These are phyloP conservation scores for Drechslerella coelobrocha DNA, from an alignment of 2,329 filamentous ascomycete genomes.

Conservation along the genomic window DNA sequence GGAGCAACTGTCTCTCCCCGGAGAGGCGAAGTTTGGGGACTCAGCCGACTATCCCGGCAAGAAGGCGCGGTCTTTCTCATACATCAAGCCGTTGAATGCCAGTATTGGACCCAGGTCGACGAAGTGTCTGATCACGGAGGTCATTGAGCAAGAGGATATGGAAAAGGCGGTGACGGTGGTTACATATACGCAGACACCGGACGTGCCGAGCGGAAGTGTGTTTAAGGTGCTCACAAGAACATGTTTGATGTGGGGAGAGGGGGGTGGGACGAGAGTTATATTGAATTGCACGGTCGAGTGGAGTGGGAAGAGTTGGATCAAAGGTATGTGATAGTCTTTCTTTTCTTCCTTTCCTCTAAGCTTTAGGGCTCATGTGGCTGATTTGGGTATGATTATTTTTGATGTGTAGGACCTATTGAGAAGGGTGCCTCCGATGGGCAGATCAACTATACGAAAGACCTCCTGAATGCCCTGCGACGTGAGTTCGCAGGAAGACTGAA, in stretches of 20 bases:
- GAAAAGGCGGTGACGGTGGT: constrained; percentile 86
- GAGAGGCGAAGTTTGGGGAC: constrained; percentile 58
- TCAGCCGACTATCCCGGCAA: constrained; percentile 74
- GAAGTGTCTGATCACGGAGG: constrained; percentile 88
- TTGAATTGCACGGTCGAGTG: constrained; percentile 93
- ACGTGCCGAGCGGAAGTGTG: constrained; percentile 91
- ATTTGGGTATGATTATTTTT: constrained; percentile 49
- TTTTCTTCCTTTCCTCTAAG: background rate
- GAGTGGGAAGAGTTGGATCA: constrained; percentile 97
- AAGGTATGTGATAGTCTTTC: constrained; percentile 67
- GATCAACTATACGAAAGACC: constrained; percentile 77
- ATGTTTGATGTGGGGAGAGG: constrained; percentile 81
- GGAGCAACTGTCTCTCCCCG: constrained; percentile 79
- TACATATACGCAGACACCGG: constrained; percentile 84
- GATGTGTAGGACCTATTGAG: constrained; percentile 79
- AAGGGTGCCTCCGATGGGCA: constrained; percentile 94
- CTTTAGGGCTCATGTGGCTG: constrained; percentile 11
- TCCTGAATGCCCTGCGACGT: constrained; percentile 75
- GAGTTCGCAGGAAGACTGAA: constrained; percentile 71
- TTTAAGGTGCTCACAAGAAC: constrained; percentile 94
- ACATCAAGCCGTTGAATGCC: constrained; percentile 86
- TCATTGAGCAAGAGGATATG: constrained; percentile 80
- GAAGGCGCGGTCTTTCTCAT: constrained; percentile 76
- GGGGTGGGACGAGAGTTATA: constrained; percentile 71
- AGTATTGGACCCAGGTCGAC: constrained; percentile 92